phyloP scores from a whole-genome alignment of 768 basidiomycete genomes.

The Steccherinum ochraceum region DNA sequence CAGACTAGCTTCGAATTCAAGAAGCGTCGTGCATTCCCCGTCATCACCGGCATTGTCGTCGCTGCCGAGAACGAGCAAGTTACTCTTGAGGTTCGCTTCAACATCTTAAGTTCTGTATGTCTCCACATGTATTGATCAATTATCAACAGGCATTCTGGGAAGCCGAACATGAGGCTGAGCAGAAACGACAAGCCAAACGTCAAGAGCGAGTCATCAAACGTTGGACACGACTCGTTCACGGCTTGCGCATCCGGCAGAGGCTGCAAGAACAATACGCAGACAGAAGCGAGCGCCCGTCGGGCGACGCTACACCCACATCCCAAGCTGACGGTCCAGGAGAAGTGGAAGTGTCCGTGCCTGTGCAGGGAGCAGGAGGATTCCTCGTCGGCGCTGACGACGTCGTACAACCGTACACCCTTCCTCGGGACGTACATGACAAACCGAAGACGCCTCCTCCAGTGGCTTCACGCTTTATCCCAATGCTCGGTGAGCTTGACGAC shows the following conservation, averaged over 20 bases:
- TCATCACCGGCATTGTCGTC: constrained; percentile 81
- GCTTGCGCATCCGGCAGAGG: constrained; percentile 78
- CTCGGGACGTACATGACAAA: constrained; percentile 40
- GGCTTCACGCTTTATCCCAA: too few species aligned
- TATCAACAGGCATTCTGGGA: constrained; percentile 73
- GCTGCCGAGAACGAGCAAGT: constrained; percentile 72
- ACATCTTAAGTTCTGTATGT: not conserved
- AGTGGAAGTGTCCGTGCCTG: too few species aligned
- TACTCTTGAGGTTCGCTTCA: constrained; percentile 61
- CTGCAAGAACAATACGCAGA: constrained; percentile 71
- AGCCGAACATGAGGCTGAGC: constrained; percentile 68
- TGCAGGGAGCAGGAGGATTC: constrained; percentile 45
- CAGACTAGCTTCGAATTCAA: constrained; percentile 97
- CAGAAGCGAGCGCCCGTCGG: constrained; percentile 2
- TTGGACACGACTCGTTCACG: constrained; percentile 85
- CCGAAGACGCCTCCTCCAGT: not conserved
- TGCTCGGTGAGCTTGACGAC: too few species aligned
- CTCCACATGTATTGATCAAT: not conserved
- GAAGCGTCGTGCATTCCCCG: constrained; percentile 81
- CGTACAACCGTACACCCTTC: constrained; percentile 66
- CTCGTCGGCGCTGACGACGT: constrained; percentile 66
- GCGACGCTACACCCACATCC: too few species aligned
- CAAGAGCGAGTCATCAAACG: constrained; percentile 79
- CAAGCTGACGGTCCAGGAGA: not conserved
- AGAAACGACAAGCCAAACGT: constrained; percentile 68